Conservation (phyloP, 805 yeast species). For the Sugiyamaella americana region DNA sequence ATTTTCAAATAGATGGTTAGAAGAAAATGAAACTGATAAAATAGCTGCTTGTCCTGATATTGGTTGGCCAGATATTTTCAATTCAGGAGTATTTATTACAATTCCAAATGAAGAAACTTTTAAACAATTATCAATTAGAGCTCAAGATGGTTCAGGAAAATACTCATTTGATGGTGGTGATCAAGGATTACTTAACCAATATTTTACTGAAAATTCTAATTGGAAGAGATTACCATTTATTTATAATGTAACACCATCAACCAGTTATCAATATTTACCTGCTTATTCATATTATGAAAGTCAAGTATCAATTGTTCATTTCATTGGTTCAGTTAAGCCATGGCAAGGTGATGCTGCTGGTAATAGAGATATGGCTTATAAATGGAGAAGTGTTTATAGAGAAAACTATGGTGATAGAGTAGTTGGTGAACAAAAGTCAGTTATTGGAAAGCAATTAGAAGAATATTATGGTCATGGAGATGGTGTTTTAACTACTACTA, state of each 20-base stretch:
- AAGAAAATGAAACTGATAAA: constrained; percentile 2
- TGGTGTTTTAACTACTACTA: background rate
- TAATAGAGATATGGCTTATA: constrained; percentile 10
- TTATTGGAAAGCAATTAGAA: background rate
- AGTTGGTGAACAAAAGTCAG: background rate
- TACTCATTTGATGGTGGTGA: constrained; percentile 80
- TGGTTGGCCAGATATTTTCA: constrained; percentile 92
- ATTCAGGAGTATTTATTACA: constrained; percentile 66
- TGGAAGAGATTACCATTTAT: constrained; percentile 77
- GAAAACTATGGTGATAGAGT: constrained; percentile 4
- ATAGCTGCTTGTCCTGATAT: constrained; percentile 60
- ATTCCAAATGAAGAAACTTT: constrained; percentile 46
- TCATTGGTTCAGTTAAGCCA: constrained; percentile 36
- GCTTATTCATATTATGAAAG: constrained; percentile 51
- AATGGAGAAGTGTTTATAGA: constrained; percentile 17
- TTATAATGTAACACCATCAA: constrained; percentile 72
- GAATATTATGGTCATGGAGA: background rate
- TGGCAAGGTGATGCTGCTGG: constrained; percentile 27
- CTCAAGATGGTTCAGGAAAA: constrained; percentile 20
- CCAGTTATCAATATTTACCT: constrained; percentile 64
- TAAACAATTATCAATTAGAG: constrained; percentile 33
- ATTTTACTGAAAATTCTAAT: constrained; percentile 35
- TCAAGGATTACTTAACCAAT: constrained; percentile 82
- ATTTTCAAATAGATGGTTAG: constrained; percentile 20
- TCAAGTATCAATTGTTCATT: constrained; percentile 37